Evolutionary conservation across 2,329 filamentous ascomycete genomes (phyloP), one percentile per base, ranked within the genome.

Genomic region (Incumbomyces lentus): DNA sequence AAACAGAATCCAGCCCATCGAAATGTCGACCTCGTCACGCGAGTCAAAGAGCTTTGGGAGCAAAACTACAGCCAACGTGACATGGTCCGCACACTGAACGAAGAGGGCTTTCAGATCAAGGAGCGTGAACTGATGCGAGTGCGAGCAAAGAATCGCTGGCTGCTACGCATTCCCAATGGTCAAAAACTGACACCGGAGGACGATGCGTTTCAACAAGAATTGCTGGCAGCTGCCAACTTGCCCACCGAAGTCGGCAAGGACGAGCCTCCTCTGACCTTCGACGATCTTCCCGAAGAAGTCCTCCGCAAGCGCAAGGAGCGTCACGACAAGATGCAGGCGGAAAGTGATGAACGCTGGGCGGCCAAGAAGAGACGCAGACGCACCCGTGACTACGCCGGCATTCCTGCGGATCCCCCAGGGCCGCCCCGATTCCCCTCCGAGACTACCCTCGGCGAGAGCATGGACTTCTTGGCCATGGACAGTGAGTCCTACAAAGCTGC

Each of bases 371-470:
- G 82, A 44, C 75, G 83, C 43, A 77, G 82, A 51, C 74, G 82
- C 39, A 82, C 80, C 45, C 74, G 78, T 55, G 76, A 75, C n/a
- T 84, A 79, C 71, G 80, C 76, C 35, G 80, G 81, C 2, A 62
- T 84, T 19, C 78, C 82, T 12, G 74, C 81, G 32, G 82, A 86
- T 59, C 77, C 78, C 6, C 74, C 80, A 1, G 78, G 80, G 3
- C 77, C 81, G 16, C 80, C 82, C 12, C 78, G 86, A 17, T 92
- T 87, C 52, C 84, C 84, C 1, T 90, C 85, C 0, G 86, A 92
- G 62, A 89, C 83, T 11, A 89, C 85, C 0, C 76, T 92, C 49
- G 82, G 86, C 53, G 84, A 90, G 63, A 82, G 82, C 58, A 86
- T 87, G 59, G 72, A 73, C 11, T 82, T 81, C 49, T 68, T 93